Evolutionary conservation across 2,329 filamentous ascomycete genomes (phyloP).

Genomic region (Apiospora kogelbergensis): DNA sequence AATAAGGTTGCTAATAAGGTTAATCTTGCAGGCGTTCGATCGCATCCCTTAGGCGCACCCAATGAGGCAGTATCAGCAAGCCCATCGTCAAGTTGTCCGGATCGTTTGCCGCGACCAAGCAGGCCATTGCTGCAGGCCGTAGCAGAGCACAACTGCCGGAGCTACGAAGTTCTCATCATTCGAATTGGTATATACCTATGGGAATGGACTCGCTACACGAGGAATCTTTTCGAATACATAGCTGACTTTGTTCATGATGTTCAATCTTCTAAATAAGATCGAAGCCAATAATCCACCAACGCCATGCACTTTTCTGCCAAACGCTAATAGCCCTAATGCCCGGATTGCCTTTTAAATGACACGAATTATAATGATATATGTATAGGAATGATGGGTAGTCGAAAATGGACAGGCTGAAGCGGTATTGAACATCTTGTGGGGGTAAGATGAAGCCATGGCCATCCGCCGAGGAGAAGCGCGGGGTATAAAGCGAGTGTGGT

Average conservation of each 20-base stretch:
- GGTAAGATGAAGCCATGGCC: background rate
- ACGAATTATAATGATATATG: constrained; percentile 6
- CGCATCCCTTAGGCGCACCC: background rate
- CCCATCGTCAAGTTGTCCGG: background rate
- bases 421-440: background rate
- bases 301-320: constrained; percentile 3
- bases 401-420: background rate
- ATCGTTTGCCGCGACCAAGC: background rate
- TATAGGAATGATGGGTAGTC: background rate
- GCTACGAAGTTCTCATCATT: background rate
- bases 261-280: background rate
- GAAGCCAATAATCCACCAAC: background rate
- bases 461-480: background rate
- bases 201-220: background rate
- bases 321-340: background rate
- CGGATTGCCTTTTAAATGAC: background rate
- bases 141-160: background rate
- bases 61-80: background rate
- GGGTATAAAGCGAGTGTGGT: background rate
- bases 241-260: background rate
- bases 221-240: background rate
- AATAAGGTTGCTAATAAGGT: constrained; percentile 1
- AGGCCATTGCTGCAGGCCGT: background rate
- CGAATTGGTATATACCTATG: background rate
- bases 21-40: background rate